Conservation (phyloP, 1,284 basidiomycete genomes). For the Austropuccinia psidii region DNA sequence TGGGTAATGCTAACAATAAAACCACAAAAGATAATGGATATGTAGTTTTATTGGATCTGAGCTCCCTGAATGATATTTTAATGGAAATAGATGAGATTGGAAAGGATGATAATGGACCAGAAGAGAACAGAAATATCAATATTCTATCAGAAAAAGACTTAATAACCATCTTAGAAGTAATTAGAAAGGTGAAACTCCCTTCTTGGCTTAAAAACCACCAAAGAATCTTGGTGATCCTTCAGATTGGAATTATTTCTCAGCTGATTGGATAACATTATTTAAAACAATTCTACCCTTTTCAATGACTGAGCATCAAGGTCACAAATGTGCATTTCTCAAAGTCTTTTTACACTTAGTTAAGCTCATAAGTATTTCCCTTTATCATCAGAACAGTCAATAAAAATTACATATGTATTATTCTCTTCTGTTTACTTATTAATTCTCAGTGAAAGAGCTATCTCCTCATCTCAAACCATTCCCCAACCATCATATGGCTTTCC, state of each 20-base stretch:
- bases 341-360: constrained; percentile 1
- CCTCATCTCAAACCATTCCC: constrained; percentile 12
- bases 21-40: neutral
- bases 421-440: constrained; percentile 14
- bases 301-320: neutral
- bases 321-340: neutral
- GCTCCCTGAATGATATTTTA: constrained; percentile 11
- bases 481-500: constrained; percentile 25
- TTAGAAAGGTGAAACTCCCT: too few relatives aligned
- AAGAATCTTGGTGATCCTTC: constrained; percentile 15
- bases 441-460: neutral
- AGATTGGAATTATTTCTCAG: constrained; percentile 12
- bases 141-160: too few relatives aligned
- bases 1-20: too few relatives aligned
- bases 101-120: too few relatives aligned
- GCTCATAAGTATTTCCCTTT: constrained; percentile 17
- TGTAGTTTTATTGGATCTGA: constrained; percentile 5
- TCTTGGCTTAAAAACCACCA: constrained; percentile 23
- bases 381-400: neutral
- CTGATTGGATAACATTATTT: constrained; percentile 8
- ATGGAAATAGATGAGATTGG: constrained; percentile 3
- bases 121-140: too few relatives aligned
- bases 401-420: constrained; percentile 7
- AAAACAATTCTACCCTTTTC: constrained; percentile 8
- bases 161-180: too few relatives aligned